Conservation (phyloP, 108 stramenopile species). For the Skeletonema marinoi region DNA sequence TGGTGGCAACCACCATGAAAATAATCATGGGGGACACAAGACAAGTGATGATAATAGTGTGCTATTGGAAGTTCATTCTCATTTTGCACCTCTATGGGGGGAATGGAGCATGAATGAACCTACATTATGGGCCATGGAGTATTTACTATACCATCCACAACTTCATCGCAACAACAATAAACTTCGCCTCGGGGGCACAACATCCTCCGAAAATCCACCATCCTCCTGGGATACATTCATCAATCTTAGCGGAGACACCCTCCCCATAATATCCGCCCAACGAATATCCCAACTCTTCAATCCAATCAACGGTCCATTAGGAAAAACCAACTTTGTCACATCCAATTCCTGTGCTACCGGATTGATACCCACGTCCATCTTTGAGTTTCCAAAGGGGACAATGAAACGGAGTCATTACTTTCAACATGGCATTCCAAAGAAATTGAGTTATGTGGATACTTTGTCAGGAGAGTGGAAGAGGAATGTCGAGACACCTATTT, state of each 20-base stretch:
- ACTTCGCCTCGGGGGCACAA: background rate
- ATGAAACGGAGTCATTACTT: constrained; percentile 88
- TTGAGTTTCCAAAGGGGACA: constrained; percentile 74
- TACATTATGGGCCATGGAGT: constrained; percentile 81
- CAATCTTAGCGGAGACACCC: constrained; percentile 82
- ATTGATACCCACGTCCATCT: constrained; percentile 70
- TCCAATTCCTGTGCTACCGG: constrained; percentile 83
- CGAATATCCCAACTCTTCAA: constrained; percentile 62
- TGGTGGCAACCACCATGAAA: background rate
- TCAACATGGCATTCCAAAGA: constrained; percentile 37
- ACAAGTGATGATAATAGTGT: background rate
- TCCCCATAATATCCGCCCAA: constrained; percentile 69
- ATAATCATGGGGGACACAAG: background rate
- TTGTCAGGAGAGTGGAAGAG: constrained; percentile 37
- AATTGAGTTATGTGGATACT: constrained; percentile 53
- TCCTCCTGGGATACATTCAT: constrained; percentile 79
- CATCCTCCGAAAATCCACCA: constrained; percentile 9
- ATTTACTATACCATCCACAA: constrained; percentile 25
- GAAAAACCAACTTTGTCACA: constrained; percentile 80
- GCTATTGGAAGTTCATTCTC: constrained; percentile 41
- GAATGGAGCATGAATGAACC: constrained; percentile 90
- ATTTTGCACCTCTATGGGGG: constrained; percentile 66
- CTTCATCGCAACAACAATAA: background rate
- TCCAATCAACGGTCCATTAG: constrained; percentile 50
- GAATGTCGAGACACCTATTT: constrained; percentile 45